A percentile compares a stretch with the other conserved stretches of the same genome.
Conservation (phyloP, 805 yeast genomes). For the Ogataea neopini region DNA sequence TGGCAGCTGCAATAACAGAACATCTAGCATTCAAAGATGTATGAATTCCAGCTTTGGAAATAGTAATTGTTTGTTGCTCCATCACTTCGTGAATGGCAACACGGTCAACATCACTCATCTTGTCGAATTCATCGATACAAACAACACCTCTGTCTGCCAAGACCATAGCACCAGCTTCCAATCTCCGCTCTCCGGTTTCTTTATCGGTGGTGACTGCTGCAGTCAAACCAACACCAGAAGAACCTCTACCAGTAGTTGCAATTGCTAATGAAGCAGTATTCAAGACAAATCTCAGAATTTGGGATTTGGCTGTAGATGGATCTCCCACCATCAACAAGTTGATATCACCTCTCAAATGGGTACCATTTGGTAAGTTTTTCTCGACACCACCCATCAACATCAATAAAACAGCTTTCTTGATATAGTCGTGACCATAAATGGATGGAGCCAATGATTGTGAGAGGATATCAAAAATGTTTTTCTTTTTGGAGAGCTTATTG, state of each 20-base stretch:
- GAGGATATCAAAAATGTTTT: slow-evolving; percentile 72
- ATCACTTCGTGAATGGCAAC: slow-evolving; percentile 99
- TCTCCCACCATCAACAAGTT: slow-evolving; percentile 97
- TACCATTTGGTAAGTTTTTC: slow-evolving; percentile 89
- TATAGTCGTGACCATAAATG: slow-evolving; percentile 88
- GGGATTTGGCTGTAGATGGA: slow-evolving; percentile 98
- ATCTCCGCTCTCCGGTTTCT: slow-evolving; percentile 94
- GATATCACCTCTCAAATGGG: slow-evolving; percentile 97
- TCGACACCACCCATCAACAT: slow-evolving; percentile 94
- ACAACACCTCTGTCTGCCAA: slow-evolving; percentile 96
- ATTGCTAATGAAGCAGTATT: slow-evolving; percentile 95
- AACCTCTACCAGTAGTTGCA: slow-evolving; percentile 98
- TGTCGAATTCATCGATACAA: slow-evolving; percentile 98
- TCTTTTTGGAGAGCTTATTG: slow-evolving; percentile 70
- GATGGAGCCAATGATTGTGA: slow-evolving; percentile 93
- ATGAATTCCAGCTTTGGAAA: slow-evolving; percentile 97
- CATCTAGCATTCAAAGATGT: slow-evolving; percentile 96
- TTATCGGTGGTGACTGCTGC: slow-evolving; percentile 97
- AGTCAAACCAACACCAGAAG: slow-evolving; percentile 99
- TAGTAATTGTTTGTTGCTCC: slow-evolving; percentile 99
- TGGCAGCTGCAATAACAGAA: slow-evolving; percentile 96
- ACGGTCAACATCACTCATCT: slow-evolving; percentile 95
- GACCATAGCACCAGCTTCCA: slow-evolving; percentile 99
- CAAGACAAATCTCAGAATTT: slow-evolving; percentile 87
- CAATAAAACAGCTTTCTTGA: slow-evolving; percentile 86